Percentiles rank a stretch among this genome's conserved stretches.
Conservation (phyloP, 305 asterid species). For the Plantago coronopus region DNA sequence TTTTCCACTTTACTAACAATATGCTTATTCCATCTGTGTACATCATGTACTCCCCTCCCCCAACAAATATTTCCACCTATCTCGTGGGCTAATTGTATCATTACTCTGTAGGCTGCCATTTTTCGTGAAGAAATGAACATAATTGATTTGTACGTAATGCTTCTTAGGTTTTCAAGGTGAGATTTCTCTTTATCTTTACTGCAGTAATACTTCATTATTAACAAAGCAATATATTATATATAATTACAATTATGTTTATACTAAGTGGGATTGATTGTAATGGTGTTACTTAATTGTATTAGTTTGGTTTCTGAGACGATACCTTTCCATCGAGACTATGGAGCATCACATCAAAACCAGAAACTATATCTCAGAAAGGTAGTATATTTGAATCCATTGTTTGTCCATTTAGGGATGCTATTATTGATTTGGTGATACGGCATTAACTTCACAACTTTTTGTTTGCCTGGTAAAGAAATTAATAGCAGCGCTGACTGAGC, state of each 20-base stretch:
- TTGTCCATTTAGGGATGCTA: conserved; percentile 20
- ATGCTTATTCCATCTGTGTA: not conserved
- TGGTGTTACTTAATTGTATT: conserved; percentile 32
- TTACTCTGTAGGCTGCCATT: conserved; percentile 67
- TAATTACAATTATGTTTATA: conserved; percentile 24
- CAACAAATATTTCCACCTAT: no score
- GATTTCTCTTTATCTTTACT: conserved; percentile 28
- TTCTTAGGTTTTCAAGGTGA: conserved; percentile 91
- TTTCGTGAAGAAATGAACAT: conserved; percentile 72
- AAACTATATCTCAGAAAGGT: conserved; percentile 64
- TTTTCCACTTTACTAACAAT: not conserved
- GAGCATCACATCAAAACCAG: conserved; percentile 47
- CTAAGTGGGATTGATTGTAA: conserved; percentile 24
- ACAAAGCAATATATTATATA: conserved; percentile 9
- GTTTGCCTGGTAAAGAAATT: conserved; percentile 48
- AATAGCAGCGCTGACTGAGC: conserved; percentile 61
- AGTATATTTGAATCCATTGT: conserved; percentile 12
- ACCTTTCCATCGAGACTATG: conserved; percentile 84
- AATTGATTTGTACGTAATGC: conserved; percentile 88
- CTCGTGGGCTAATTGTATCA: conserved; percentile 23
- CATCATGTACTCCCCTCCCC: conserved; percentile 17
- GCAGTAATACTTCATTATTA: conserved; percentile 3
- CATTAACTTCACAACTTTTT: conserved; percentile 7
- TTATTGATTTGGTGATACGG: conserved; percentile 6
- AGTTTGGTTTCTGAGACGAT: conserved; percentile 95